These are phyloP conservation scores for Starmera stellimalicola DNA, from an alignment of 1,139 yeast genomes.

Conservation along the genomic window DNA sequence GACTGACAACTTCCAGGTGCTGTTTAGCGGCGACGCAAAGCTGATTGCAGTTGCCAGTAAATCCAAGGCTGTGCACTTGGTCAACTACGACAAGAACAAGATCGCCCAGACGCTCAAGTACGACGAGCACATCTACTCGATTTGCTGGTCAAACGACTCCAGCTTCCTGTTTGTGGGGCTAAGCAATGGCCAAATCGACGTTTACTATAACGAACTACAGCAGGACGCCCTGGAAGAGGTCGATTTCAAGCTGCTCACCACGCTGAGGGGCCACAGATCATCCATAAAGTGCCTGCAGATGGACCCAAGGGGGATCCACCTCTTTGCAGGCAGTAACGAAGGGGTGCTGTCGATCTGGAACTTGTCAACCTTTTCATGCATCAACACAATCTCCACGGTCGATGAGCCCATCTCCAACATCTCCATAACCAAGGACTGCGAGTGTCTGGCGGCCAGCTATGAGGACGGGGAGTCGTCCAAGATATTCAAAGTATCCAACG, in stretches of 20 bases:
- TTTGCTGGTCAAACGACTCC: conserved; percentile 25
- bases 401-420: conserved; percentile 41
- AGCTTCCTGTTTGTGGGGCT: conserved; percentile 21
- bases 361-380: conserved; percentile 34
- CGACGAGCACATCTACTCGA: conserved; percentile 9
- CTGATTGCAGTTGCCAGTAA: conserved; percentile 41
- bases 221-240: conserved; percentile 14
- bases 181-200: conserved; percentile 28
- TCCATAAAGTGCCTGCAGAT: conserved; percentile 40
- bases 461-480: conserved; percentile 31
- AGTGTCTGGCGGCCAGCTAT: conserved; percentile 35
- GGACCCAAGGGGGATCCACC: conserved; percentile 48
- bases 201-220: too few species aligned
- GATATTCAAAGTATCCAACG: conserved; percentile 30
- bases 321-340: conserved; percentile 59
- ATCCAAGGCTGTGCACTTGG: conserved; percentile 17
- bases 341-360: conserved; percentile 64
- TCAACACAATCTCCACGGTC: conserved; percentile 33
- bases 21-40: conserved; percentile 45
- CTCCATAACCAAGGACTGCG: conserved; percentile 37
- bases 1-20: conserved; percentile 26
- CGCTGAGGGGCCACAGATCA: conserved; percentile 42
- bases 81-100: conserved; percentile 14
- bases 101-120: conserved; percentile 10
- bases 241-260: conserved; percentile 16